Percentiles rank a stretch among this genome's conserved stretches.
These are phyloP conservation scores for Bretziella fagacearum DNA, from an alignment of 2,329 filamentous ascomycete genomes.

Conservation along the genomic window DNA sequence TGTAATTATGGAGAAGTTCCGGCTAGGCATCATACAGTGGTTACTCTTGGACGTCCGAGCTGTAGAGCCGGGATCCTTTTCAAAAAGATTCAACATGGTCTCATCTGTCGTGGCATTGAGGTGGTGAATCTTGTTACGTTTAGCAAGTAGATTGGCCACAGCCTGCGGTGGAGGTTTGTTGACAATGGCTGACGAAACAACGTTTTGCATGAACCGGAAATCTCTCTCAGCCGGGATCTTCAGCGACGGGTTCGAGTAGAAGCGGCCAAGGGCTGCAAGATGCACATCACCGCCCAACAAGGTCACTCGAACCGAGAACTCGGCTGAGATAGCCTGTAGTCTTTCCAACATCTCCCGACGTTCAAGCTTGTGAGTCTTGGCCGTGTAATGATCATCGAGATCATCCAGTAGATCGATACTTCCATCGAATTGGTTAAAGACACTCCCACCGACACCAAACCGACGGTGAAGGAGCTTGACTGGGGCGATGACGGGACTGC, in stretches of 20 bases:
- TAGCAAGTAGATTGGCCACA: conserved; percentile 79
- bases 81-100: conserved; percentile 82
- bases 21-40: conserved; percentile 74
- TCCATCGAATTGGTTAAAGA: conserved; percentile 92
- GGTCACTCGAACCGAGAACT: conserved; percentile 77
- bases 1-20: conserved; percentile 83
- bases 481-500: conserved; percentile 71
- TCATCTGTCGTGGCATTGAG: conserved; percentile 64
- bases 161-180: conserved; percentile 81
- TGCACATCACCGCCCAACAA: conserved; percentile 93
- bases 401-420: conserved; percentile 86
- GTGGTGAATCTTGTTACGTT: conserved; percentile 68
- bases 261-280: conserved; percentile 76
- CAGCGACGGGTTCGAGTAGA: conserved; percentile 77
- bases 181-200: conserved; percentile 87
- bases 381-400: conserved; percentile 91
- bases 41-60: conserved; percentile 63
- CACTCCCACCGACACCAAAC: conserved; percentile 65
- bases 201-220: conserved; percentile 86
- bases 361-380: conserved; percentile 78
- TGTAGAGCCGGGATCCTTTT: conserved; percentile 63
- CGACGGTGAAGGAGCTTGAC: conserved; percentile 80
- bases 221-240: conserved; percentile 64
- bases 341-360: conserved; percentile 61
- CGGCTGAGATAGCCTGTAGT: conserved; percentile 66